Evolutionary conservation across 176 grass and related monocot genomes (phyloP).

Genomic region (Musa itinerans): DNA sequence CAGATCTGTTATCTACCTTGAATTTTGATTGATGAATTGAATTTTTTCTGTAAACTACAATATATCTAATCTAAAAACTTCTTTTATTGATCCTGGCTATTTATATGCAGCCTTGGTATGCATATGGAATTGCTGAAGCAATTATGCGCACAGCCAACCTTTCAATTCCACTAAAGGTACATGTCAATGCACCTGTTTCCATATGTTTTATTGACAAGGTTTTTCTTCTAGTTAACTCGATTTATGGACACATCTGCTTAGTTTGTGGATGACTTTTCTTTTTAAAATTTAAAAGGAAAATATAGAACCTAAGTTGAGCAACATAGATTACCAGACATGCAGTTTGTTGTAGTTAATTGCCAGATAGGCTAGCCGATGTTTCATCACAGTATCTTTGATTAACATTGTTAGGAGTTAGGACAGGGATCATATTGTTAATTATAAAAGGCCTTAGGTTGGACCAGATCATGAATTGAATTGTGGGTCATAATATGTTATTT

Average conservation of each 20-base stretch:
- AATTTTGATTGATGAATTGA: background rate
- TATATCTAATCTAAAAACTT: background rate
- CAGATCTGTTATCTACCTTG: background rate
- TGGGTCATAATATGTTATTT: background rate
- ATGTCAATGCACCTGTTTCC: background rate
- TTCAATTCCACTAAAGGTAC: slow-evolving; percentile 75
- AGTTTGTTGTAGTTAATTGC: background rate
- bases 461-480: background rate
- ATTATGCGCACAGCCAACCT: slow-evolving; percentile 86
- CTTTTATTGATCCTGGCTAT: slow-evolving; percentile 6
- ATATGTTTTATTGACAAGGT: background rate
- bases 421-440: background rate
- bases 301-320: background rate
- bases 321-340: background rate
- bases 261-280: background rate
- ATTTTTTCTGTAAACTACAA: background rate
- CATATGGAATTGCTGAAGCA: slow-evolving; percentile 80
- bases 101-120: slow-evolving; percentile 82
- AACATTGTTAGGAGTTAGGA: background rate
- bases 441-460: background rate
- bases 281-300: background rate
- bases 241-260: background rate
- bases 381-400: background rate
- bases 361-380: background rate
- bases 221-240: background rate